Evolutionary conservation across 202 grass and related monocot genomes (phyloP), one percentile per base, ranked within the genome.

Genomic region (Schoenoplectus tabernaemontani): DNA sequence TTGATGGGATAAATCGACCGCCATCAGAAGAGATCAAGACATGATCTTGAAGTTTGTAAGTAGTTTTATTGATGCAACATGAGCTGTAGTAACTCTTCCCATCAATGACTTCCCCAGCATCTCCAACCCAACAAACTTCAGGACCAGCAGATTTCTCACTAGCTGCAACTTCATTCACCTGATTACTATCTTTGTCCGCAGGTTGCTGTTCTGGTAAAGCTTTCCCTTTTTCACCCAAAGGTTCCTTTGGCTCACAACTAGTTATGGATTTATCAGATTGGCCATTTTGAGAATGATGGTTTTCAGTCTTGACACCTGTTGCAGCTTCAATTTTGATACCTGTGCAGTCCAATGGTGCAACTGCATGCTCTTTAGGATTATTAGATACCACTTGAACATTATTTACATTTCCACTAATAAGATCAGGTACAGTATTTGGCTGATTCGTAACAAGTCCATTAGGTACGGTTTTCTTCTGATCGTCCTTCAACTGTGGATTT

Each of bases 391-490:
- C 42, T 83, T 73, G 57, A 61, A 63, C 43, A 66, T 77, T 83
- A 76, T 82, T 60, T 39, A 47, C 60, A 80, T 70, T 79, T 77
- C 22, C 87, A 54, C 83, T 86, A 79, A 66, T 81, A 66, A 64
- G 17, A 82, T 48, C 85, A 12, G 58, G 51, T 20, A 44, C 38
- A 62, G 84, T 76, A 85, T 59, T 57, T 65, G 5, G 34, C 28
- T 87, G 86, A 54, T 86, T 75, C 53, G 64, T 78, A 82, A 77
- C 34, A 67, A 83, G 90, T 83, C 91, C 87, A 88, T 90, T 90
- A 54, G 86, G 67, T 87, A 82, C 54, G 68, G 81, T 11, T 73
- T 89, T 90, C 81, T 90, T 85, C 13, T 80, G 68, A 85, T 89
- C 84, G 61, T 80, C 70, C 77, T 86, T 90, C 30, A 81, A 23